Base-by-base conservation (phyloP, 1,284 basidiomycete genomes). In the Peniophora sp. region DNA sequence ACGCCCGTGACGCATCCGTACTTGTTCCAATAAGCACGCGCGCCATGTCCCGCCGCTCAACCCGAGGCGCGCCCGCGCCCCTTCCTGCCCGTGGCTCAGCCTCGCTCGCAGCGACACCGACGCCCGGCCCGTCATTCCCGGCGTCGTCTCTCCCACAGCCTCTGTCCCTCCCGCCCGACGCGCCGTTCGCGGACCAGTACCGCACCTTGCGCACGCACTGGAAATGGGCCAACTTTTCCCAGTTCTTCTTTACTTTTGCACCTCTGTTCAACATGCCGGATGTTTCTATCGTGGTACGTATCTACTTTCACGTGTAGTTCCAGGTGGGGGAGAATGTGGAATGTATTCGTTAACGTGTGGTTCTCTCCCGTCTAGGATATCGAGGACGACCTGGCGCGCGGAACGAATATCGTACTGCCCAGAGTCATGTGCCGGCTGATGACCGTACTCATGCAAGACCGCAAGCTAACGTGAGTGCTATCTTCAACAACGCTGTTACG, bases 211-310 rank as follows among this genome's bases (percentile, higher is more conserved):
- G 87, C 52, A 78, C 71, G 47, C 75, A 87, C 52, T 89, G 88
- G 87, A 88, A 86, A 72, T 91, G 88, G 88, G 88, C 88, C 11
- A 83, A 83, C 22, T 83, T 89, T 64, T 77, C 78, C 65, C 87
- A 91, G 64, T 89, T 90, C 73, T 84, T 87, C 71, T 82, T 75
- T 62, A 89, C 85, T 22, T 91, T 90, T 67, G 72, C 74, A 49
- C 72, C 73, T 44, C 69, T 91, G 51, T 75, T 90, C 57, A 69
- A 76, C 50, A 75, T 84, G 70, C 68, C 74, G 54, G 83, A 87
- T 62, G 74, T 89, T 50, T 69, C 78, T 48, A 64, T 88, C 50
- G 62, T 68, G 57, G 83, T 88, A 63, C 64, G 85, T 75, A 46
- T 48, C 53, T 49, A 47, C 57, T 58, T 44, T 41, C 12, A 32